phyloP scores from a whole-genome alignment of 108 stramenopile species.

The Aurantiochytrium sp. region DNA sequence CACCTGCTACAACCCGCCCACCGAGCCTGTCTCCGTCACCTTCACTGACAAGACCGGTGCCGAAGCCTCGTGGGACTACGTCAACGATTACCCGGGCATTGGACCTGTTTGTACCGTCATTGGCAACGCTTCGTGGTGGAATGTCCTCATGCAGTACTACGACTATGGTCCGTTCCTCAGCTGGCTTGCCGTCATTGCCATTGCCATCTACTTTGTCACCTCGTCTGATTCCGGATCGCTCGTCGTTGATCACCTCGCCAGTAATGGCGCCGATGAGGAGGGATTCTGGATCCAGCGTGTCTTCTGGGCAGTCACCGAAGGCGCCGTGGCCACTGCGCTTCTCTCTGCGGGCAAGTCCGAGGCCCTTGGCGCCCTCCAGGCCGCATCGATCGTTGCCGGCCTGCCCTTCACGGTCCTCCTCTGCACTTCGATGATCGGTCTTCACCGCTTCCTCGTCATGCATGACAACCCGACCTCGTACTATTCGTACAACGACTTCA shows the following conservation, averaged over 20 bases:
- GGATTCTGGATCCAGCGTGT: conserved; percentile 51
- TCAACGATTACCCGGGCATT: neutral
- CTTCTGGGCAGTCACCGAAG: conserved; percentile 59
- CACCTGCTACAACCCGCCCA: conserved; percentile 51
- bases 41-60: neutral
- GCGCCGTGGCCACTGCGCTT: conserved; percentile 51
- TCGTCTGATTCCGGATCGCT: conserved; percentile 61
- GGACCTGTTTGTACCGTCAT: neutral
- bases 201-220: conserved; percentile 55
- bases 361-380: conserved; percentile 48
- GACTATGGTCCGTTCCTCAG: conserved; percentile 48
- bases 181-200: conserved; percentile 37
- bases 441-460: neutral
- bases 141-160: conserved; percentile 44
- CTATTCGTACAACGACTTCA: neutral
- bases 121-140: conserved; percentile 40
- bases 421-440: neutral
- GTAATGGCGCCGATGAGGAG: conserved; percentile 48
- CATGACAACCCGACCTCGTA: neutral
- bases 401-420: conserved; percentile 52
- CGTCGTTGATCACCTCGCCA: conserved; percentile 52
- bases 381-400: conserved; percentile 53
- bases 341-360: conserved; percentile 39
- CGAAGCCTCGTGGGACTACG: neutral
- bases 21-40: conserved; percentile 32